phyloP scores from a whole-genome alignment of 768 basidiomycete genomes.

The Russula sp. region DNA sequence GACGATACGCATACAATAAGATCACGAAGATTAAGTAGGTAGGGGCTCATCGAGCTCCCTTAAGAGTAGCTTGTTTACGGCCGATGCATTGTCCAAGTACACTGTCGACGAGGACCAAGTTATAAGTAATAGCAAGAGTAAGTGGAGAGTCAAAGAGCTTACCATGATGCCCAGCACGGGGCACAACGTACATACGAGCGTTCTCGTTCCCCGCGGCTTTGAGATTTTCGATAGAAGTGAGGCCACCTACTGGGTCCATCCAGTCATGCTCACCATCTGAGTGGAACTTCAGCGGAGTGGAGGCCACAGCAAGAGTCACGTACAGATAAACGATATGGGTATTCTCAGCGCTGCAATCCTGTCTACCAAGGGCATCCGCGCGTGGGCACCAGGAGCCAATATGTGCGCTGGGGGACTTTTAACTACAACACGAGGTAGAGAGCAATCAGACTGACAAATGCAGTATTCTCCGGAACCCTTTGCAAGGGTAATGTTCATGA shows the following conservation, averaged over 20 bases:
- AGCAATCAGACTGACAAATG: conserved; percentile 47
- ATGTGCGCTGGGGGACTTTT: conserved; percentile 56
- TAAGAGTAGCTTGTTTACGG: conserved; percentile 69
- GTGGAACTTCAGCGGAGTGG: conserved; percentile 1
- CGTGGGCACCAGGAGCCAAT: conserved; percentile 83
- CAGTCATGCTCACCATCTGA: conserved; percentile 87
- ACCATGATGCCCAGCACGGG: conserved; percentile 80
- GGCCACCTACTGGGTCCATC: conserved; percentile 91
- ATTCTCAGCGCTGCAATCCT: conserved; percentile 68
- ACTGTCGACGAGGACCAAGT: conserved; percentile 33
- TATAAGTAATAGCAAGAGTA: conserved; percentile 1
- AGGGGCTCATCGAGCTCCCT: conserved; percentile 56
- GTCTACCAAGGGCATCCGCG: conserved; percentile 81
- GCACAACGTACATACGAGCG: conserved; percentile 69
- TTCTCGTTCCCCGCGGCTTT: conserved; percentile 68
- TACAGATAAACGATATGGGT: conserved; percentile 86
- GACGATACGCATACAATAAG: background rate
- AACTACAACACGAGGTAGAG: background rate
- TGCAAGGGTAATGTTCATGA: conserved; percentile 83
- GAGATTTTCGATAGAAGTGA: conserved; percentile 63
- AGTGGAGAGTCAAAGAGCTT: conserved; percentile 22
- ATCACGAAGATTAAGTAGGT: background rate
- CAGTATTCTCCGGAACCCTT: conserved; percentile 96
- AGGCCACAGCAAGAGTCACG: conserved; percentile 29
- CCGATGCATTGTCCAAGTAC: conserved; percentile 80